These are phyloP conservation scores for Margaritispora aquatica DNA, from an alignment of 495 filamentous ascomycete genomes.

Conservation along the genomic window DNA sequence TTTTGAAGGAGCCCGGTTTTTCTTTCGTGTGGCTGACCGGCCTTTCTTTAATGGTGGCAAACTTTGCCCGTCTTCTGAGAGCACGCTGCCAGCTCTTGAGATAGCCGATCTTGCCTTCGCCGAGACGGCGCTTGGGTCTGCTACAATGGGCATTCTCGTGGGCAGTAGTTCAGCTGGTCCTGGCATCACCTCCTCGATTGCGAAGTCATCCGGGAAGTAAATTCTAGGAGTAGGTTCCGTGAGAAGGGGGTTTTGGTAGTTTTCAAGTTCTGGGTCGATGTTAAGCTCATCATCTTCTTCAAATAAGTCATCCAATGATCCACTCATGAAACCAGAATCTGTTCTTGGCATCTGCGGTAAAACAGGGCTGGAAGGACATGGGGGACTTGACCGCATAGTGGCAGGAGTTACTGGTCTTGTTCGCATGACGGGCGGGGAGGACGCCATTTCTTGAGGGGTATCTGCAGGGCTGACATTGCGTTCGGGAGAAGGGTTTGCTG, in stretches of 20 bases:
- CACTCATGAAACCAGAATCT: constrained; percentile 82
- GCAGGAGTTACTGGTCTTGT: constrained; percentile 28
- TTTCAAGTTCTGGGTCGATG: constrained; percentile 12
- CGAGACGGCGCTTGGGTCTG: not conserved
- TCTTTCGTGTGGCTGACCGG: not conserved
- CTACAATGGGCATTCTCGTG: constrained; percentile 17
- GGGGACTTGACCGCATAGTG: constrained; percentile 39
- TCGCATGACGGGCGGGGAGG: constrained; percentile 70
- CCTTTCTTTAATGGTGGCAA: constrained; percentile 15
- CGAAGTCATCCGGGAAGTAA: constrained; percentile 7
- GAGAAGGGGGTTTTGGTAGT: constrained; percentile 1
- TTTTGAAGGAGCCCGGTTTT: not conserved
- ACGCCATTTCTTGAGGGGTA: constrained; percentile 60
- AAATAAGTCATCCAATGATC: constrained; percentile 47
- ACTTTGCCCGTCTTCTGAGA: constrained; percentile 23
- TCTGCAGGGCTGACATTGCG: constrained; percentile 45
- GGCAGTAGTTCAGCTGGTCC: constrained; percentile 27
- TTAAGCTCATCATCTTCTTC: constrained; percentile 32
- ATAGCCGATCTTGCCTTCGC: constrained; percentile 1
- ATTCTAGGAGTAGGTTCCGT: not conserved
- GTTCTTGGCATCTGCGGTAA: constrained; percentile 50
- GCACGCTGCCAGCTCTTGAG: constrained; percentile 17
- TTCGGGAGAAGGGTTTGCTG: constrained; percentile 49
- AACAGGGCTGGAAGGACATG: constrained; percentile 62
- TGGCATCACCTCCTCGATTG: constrained; percentile 20